These are phyloP conservation scores for Calonectria pseudoturangicola DNA, from an alignment of 2,329 filamentous ascomycete genomes.

Conservation along the genomic window DNA sequence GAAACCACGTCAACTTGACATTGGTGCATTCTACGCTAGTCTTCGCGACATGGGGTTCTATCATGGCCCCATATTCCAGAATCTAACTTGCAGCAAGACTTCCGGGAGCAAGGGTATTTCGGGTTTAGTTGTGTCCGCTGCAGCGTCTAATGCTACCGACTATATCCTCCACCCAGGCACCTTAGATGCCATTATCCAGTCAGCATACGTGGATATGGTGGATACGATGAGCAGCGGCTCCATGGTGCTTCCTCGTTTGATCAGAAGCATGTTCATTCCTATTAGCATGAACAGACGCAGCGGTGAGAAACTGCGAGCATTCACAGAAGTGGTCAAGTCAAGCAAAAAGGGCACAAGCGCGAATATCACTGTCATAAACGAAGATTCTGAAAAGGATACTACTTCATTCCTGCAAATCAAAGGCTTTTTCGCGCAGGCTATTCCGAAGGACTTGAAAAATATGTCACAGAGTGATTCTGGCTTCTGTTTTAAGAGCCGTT, in stretches of 20 bases:
- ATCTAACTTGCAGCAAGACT: background rate
- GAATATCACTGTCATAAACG: background rate
- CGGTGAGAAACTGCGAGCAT: constrained; percentile 5
- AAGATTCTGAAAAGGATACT: constrained; percentile 10
- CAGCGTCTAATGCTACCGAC: constrained; percentile 2
- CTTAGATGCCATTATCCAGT: constrained; percentile 9
- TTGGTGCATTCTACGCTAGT: background rate
- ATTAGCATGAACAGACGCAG: background rate
- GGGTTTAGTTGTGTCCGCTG: background rate
- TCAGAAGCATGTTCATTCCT: constrained; percentile 9
- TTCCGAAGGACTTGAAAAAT: constrained; percentile 4
- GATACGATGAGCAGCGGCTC: background rate
- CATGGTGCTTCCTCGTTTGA: constrained; percentile 5
- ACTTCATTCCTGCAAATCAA: constrained; percentile 5
- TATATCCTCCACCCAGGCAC: constrained; percentile 16
- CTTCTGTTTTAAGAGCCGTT: constrained; percentile 15
- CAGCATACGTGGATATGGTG: constrained; percentile 16
- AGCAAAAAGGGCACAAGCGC: background rate
- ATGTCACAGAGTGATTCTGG: background rate
- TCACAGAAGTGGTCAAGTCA: constrained; percentile 4
- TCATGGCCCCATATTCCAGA: constrained; percentile 7
- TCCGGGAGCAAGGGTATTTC: background rate
- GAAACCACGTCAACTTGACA: background rate
- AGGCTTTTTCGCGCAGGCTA: constrained; percentile 5
- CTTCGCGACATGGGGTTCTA: constrained; percentile 7